Base-by-base conservation (phyloP, 306 rosid genomes). In the Gynostemma pentaphyllum region DNA sequence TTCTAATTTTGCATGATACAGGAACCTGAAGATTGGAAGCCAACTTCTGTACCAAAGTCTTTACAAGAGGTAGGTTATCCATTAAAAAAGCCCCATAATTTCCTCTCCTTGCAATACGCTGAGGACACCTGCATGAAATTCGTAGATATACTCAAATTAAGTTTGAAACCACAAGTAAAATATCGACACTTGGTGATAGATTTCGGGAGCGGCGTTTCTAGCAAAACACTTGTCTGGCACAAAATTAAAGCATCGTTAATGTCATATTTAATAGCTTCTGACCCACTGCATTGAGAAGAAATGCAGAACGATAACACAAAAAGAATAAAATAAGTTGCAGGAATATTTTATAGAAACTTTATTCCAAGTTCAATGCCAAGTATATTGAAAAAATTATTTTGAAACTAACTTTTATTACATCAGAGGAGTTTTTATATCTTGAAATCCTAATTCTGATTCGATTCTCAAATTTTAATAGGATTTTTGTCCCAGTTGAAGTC, bases 51-150 rank as follows among this genome's bases (percentile, higher is more conserved):
- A 88, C 95, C 1, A 94, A 67, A 66, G 89, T 78, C 76, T 84
- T 88, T 32, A 88, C 87, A 24, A 88, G 83, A 55, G 99, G 89
- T 50, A 94, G 95, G 74, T 94, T 82, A 67, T 88, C 95, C 99
- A 94, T 94, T n/a, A 94, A 72, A 65, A 94, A 94, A 50, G 97
- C 97, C 47, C 99, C 97, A 69, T 94, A 88, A 62, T 94, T 56
- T 41, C 99, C 97, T 40, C 94, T 70, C 70, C 74, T 79, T 22
- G 95, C 97, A 73, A 94, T 94, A 54, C 99, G 89, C 74, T 94
- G 99, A 37, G 99, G 99, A 75, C 99, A 94, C 75, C 97, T 94
- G 82, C 46, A 67, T 7, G 4, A 70, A 69, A 48, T 29, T 36
- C 52, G 21, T 46, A 12, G n/a, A 47, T 9, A n/a, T 22, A 3